A percentile compares a stretch with the other conserved stretches of the same genome.
Evolutionary conservation across 2,329 filamentous ascomycete genomes (phyloP).

Genomic region (Colletotrichum theobromicola): DNA sequence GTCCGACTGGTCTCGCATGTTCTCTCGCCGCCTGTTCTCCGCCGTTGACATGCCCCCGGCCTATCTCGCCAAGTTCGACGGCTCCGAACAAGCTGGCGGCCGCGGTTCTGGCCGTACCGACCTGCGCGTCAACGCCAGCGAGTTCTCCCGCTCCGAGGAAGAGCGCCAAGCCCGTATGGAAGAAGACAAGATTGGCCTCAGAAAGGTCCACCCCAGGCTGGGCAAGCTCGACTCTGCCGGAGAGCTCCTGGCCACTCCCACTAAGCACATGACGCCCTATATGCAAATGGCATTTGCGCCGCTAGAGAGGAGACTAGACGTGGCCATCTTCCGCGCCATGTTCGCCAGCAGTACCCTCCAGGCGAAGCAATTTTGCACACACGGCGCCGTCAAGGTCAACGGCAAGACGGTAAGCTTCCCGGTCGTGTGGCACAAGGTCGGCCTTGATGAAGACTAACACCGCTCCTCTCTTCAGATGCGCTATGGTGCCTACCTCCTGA

Average conservation of each 20-base stretch:
- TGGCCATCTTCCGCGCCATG: conserved; percentile 90
- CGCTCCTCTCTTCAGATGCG: conserved; percentile 68
- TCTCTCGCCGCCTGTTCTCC: conserved; percentile 78
- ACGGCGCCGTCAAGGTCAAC: conserved; percentile 94
- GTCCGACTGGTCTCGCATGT: conserved; percentile 93
- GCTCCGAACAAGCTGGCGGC: conserved; percentile 81
- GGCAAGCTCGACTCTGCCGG: neutral
- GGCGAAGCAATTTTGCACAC: conserved; percentile 91
- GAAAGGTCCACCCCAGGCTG: neutral
- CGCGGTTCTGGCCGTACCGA: conserved; percentile 72
- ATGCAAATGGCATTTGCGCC: conserved; percentile 97
- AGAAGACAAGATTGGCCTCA: too few relatives aligned
- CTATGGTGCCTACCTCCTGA: conserved; percentile 90
- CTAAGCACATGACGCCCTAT: conserved; percentile 72
- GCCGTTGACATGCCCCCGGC: conserved; percentile 84
- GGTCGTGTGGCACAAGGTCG: neutral
- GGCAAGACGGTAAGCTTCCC: conserved; percentile 79
- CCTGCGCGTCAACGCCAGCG: conserved; percentile 25
- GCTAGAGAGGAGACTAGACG: conserved; percentile 87
- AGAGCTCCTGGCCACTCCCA: conserved; percentile 35
- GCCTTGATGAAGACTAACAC: neutral
- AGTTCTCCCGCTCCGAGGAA: conserved; percentile 24
- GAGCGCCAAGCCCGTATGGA: neutral
- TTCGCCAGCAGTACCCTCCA: conserved; percentile 94
- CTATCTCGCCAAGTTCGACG: conserved; percentile 82